These are phyloP conservation scores for Penicillium malachiteum DNA, from an alignment of 495 filamentous ascomycete genomes.

Conservation along the genomic window DNA sequence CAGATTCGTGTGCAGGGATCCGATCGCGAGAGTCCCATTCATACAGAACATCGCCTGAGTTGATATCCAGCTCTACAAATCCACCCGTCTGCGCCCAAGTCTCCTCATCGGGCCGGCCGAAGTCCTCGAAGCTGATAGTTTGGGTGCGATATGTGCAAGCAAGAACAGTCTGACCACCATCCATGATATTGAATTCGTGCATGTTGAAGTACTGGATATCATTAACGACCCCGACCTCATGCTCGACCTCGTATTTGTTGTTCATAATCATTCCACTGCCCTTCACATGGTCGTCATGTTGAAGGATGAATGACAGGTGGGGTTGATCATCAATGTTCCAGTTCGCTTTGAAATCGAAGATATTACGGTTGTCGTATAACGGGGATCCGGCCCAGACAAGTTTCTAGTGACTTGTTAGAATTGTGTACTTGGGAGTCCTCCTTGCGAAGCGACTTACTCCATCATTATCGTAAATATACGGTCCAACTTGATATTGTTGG, in stretches of 20 bases:
- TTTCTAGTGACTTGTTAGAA: conserved; percentile 16
- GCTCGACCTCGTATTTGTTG: conserved; percentile 31
- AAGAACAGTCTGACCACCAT: conserved; percentile 35
- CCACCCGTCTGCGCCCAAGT: conserved; percentile 32
- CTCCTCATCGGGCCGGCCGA: conserved; percentile 29
- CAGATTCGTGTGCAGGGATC: conserved; percentile 26
- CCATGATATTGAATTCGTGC: conserved; percentile 45
- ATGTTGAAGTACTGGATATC: conserved; percentile 36
- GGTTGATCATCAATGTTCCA: conserved; percentile 26
- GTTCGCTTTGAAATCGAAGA: conserved; percentile 37
- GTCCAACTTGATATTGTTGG: conserved; percentile 34
- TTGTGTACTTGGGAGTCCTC: background rate
- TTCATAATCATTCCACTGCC: conserved; percentile 29
- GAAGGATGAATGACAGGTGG: conserved; percentile 44
- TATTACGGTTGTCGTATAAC: conserved; percentile 26
- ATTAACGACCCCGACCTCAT: conserved; percentile 29
- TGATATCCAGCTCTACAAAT: conserved; percentile 43
- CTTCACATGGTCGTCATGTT: conserved; percentile 22
- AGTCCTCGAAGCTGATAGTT: conserved; percentile 31
- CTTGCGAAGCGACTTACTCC: conserved; percentile 24
- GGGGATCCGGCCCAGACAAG: conserved; percentile 34
- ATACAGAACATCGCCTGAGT: conserved; percentile 36
- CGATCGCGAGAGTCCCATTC: conserved; percentile 45
- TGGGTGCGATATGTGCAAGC: conserved; percentile 43
- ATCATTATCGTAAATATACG: conserved; percentile 38